Evolutionary conservation across 768 basidiomycete genomes (phyloP).

Genomic region (Phanerochaete sordida): DNA sequence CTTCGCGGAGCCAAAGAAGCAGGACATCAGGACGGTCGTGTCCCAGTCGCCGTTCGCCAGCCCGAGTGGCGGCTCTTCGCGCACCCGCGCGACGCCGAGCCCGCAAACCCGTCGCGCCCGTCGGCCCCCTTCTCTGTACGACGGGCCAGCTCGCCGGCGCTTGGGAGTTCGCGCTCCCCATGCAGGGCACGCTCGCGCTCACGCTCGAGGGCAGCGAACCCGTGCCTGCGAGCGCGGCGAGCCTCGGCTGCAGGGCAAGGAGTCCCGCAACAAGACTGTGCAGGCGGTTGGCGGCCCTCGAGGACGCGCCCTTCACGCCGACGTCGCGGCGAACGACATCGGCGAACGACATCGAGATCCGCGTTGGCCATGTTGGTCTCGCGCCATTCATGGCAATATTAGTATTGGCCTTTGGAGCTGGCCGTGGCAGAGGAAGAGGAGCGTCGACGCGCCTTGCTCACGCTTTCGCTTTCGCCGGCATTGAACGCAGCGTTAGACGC

Average conservation of each 20-base stretch:
- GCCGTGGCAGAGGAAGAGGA: too few relatives aligned
- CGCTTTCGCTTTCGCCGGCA: too few relatives aligned
- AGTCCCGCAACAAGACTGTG: slow-evolving; percentile 65
- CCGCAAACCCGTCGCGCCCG: slow-evolving; percentile 78
- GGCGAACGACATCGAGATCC: too few relatives aligned
- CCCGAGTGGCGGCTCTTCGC: slow-evolving; percentile 89
- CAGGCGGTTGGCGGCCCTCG: too few relatives aligned
- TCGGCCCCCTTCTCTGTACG: slow-evolving; percentile 67
- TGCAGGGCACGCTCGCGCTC: slow-evolving; percentile 49
- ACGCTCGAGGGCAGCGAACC: slow-evolving; percentile 63
- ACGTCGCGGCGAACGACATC: too few relatives aligned
- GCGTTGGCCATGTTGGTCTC: too few relatives aligned
- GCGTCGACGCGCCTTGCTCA: too few relatives aligned
- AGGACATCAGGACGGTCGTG: slow-evolving; percentile 83
- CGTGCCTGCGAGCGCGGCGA: slow-evolving; percentile 82
- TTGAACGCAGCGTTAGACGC: too few relatives aligned
- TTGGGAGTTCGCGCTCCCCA: slow-evolving; percentile 82
- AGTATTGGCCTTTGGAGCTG: too few relatives aligned
- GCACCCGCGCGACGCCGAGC: slow-evolving; percentile 58
- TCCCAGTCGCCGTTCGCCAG: slow-evolving; percentile 71
- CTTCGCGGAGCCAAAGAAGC: slow-evolving; percentile 83
- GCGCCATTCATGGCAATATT: too few relatives aligned
- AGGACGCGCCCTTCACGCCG: too few relatives aligned
- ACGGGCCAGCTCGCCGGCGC: slow-evolving; percentile 58
- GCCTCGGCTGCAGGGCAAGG: slow-evolving; percentile 69